A percentile compares a stretch with the other conserved stretches of the same genome.
phyloP scores from a whole-genome alignment of 2,329 filamentous ascomycete species.

The Claviceps pusilla region DNA sequence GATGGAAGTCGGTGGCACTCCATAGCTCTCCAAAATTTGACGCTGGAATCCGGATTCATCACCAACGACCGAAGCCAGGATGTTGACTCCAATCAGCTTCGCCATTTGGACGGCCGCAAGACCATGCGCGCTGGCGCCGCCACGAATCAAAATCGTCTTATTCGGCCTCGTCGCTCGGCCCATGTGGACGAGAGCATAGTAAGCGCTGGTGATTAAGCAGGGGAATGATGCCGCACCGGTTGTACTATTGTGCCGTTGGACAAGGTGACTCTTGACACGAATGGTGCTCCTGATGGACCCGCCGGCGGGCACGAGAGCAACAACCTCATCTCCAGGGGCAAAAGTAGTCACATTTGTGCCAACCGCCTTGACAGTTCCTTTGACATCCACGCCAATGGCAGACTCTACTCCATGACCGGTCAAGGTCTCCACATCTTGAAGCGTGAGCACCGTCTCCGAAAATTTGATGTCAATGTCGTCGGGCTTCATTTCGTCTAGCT shows the following conservation, averaged over 20 bases:
- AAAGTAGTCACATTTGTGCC: constrained; percentile 20
- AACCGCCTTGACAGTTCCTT: constrained; percentile 21
- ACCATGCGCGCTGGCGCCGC: constrained; percentile 28
- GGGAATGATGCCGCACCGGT: constrained; percentile 16
- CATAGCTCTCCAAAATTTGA: constrained; percentile 18
- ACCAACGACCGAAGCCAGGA: constrained; percentile 28
- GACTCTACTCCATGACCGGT: constrained; percentile 18
- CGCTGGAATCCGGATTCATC: constrained; percentile 19
- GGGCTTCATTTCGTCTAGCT: constrained; percentile 10
- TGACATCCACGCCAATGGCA: constrained; percentile 26
- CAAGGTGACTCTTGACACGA: constrained; percentile 21
- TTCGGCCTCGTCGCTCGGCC: constrained; percentile 14
- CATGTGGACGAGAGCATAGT: constrained; percentile 24
- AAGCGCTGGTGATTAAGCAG: constrained; percentile 26
- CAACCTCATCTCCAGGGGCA: constrained; percentile 25
- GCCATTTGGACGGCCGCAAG: constrained; percentile 29
- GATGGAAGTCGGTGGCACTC: constrained; percentile 22
- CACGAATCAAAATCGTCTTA: constrained; percentile 27
- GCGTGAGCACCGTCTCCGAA: constrained; percentile 18
- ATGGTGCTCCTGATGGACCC: constrained; percentile 22
- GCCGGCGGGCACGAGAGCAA: constrained; percentile 22
- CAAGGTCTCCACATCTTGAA: constrained; percentile 22
- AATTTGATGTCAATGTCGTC: constrained; percentile 28
- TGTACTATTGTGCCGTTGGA: constrained; percentile 12
- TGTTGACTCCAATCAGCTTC: constrained; percentile 19